phyloP scores from a whole-genome alignment of 2,329 filamentous ascomycete genomes.

The Helotiales sp. region DNA sequence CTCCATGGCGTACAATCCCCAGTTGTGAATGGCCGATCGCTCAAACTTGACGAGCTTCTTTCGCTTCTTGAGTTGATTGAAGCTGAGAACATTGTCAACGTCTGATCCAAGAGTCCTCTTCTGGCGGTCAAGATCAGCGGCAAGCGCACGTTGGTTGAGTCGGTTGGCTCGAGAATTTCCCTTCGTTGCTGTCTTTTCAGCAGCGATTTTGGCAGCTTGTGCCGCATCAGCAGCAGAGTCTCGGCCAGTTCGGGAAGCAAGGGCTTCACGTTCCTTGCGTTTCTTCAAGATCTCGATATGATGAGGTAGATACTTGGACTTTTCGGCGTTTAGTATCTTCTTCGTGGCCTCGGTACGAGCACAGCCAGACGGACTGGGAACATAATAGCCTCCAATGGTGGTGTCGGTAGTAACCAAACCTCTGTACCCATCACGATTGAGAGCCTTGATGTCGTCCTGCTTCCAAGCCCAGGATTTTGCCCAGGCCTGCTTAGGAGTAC shows the following conservation, averaged over 20 bases:
- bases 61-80: slow-evolving; percentile 98
- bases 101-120: slow-evolving; percentile 85
- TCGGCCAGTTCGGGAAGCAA: slow-evolving; percentile 68
- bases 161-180: slow-evolving; percentile 92
- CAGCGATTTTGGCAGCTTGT: slow-evolving; percentile 73
- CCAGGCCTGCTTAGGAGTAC: slow-evolving; percentile 58
- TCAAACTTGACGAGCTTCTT: slow-evolving; percentile 99
- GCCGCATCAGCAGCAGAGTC: slow-evolving; percentile 69
- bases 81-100: slow-evolving; percentile 83
- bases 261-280: slow-evolving; percentile 87
- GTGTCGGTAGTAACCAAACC: slow-evolving; percentile 50
- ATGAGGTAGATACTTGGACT: slow-evolving; percentile 97
- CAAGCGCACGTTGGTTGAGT: slow-evolving; percentile 91
- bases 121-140: slow-evolving; percentile 94
- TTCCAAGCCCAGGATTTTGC: slow-evolving; percentile 70
- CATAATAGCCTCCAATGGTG: slow-evolving; percentile 71
- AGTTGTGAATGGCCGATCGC: slow-evolving; percentile 96
- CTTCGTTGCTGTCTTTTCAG: slow-evolving; percentile 81
- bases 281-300: slow-evolving; percentile 95
- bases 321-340: slow-evolving; percentile 95
- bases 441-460: slow-evolving; percentile 72
- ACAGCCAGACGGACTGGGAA: slow-evolving; percentile 82
- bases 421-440: slow-evolving; percentile 62
- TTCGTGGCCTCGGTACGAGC: slow-evolving; percentile 92
- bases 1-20: slow-evolving; percentile 97